Conservation (phyloP, 768 basidiomycete genomes). For the Boletus rubroflammeus region DNA sequence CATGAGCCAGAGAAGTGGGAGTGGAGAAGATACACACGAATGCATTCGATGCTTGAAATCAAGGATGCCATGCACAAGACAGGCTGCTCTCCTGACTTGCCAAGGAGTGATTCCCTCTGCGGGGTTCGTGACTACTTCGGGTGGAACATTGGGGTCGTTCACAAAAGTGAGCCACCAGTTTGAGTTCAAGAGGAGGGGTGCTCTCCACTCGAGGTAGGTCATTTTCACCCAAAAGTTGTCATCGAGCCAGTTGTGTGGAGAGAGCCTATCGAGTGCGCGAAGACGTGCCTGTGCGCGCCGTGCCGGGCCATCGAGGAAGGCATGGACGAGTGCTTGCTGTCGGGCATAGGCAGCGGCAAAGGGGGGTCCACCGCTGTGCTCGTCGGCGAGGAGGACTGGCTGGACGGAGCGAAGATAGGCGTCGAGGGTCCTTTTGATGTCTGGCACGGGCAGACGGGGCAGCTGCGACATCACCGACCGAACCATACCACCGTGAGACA, state of each 20-base stretch:
- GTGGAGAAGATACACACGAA: conserved; percentile 43
- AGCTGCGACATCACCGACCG: conserved; percentile 32
- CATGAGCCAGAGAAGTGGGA: conserved; percentile 4
- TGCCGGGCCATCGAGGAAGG: conserved; percentile 10
- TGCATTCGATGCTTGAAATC: conserved; percentile 67
- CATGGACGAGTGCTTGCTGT: conserved; percentile 21
- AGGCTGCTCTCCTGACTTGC: conserved; percentile 85
- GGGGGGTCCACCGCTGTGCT: conserved; percentile 49
- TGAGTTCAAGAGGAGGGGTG: conserved; percentile 82
- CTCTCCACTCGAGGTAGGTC: conserved; percentile 85
- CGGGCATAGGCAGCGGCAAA: conserved; percentile 32
- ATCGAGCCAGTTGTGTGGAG: conserved; percentile 90
- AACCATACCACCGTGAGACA: conserved; percentile 12
- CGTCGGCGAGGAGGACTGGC: conserved; percentile 78
- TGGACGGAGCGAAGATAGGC: conserved; percentile 74
- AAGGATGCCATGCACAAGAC: conserved; percentile 68
- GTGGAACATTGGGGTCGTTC: conserved; percentile 66
- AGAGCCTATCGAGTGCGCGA: conserved; percentile 73
- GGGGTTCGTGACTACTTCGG: conserved; percentile 21
- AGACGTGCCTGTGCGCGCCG: conserved; percentile 21
- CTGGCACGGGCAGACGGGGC: conserved; percentile 80
- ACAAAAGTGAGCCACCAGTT: conserved; percentile 94
- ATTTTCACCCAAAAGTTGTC: conserved; percentile 90
- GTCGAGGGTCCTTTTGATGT: conserved; percentile 68
- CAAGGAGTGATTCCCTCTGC: conserved; percentile 58